These are phyloP conservation scores for Halenospora varia DNA, from an alignment of 495 filamentous ascomycete species.

Conservation along the genomic window DNA sequence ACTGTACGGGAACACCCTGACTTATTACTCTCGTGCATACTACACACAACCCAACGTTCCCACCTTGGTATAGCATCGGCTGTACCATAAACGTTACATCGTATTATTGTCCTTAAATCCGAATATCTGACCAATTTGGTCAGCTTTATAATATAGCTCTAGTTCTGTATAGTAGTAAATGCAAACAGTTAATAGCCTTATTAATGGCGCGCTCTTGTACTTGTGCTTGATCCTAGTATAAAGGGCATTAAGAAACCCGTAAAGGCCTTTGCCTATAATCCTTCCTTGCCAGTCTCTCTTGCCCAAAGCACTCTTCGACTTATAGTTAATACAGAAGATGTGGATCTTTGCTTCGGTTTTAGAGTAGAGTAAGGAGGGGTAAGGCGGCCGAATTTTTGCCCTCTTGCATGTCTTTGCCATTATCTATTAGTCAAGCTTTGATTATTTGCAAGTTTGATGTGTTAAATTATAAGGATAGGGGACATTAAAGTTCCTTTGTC, in stretches of 20 bases:
- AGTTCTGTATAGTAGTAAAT: conserved; percentile 4
- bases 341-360: conserved; percentile 1
- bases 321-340: conserved; percentile 10
- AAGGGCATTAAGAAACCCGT: conserved; percentile 9
- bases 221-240: conserved; percentile 7
- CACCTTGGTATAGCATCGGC: too few relatives aligned
- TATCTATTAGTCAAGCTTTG: too few relatives aligned
- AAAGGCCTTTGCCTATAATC: conserved; percentile 7
- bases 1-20: too few relatives aligned
- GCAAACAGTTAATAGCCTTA: conserved; percentile 9
- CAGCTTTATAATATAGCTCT: conserved; percentile 3
- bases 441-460: too few relatives aligned
- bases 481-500: too few relatives aligned
- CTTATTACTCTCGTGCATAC: too few relatives aligned
- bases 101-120: background rate
- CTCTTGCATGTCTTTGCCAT: too few relatives aligned
- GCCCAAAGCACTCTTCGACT: background rate
- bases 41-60: too few relatives aligned
- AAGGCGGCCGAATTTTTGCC: too few relatives aligned
- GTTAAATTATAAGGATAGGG: too few relatives aligned
- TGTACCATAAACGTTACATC: too few relatives aligned
- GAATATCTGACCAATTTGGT: conserved; percentile 3
- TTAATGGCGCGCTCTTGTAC: conserved; percentile 7
- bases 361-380: background rate
- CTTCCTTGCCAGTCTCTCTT: conserved; percentile 12